A percentile compares a stretch with the other conserved stretches of the same genome.
Evolutionary conservation across 768 basidiomycete species (phyloP).

Genomic region (Mycena amicta): DNA sequence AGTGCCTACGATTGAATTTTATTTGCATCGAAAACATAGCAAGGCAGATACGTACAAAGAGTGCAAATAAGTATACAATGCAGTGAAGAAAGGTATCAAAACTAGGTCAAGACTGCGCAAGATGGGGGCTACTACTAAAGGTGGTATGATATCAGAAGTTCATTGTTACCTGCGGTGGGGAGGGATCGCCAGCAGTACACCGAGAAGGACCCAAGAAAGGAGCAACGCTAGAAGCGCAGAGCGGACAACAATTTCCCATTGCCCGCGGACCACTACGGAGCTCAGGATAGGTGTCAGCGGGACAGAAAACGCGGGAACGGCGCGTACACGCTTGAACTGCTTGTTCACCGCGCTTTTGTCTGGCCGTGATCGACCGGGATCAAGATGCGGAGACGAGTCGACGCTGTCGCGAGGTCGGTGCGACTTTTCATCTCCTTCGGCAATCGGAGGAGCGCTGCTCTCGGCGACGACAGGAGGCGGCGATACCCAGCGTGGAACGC

Average conservation of each 20-base stretch:
- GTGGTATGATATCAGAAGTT: not conserved
- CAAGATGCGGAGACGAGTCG: conserved; percentile 7
- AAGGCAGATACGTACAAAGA: not conserved
- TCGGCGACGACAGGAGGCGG: conserved; percentile 4
- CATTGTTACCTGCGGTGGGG: conserved; percentile 17
- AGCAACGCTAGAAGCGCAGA: conserved; percentile 53
- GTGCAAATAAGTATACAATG: not conserved
- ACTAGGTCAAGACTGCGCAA: not conserved
- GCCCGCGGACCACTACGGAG: conserved; percentile 72
- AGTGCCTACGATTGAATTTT: not conserved
- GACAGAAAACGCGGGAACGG: conserved; percentile 71
- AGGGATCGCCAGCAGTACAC: conserved; percentile 45
- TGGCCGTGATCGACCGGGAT: conserved; percentile 11
- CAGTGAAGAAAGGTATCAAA: not conserved
- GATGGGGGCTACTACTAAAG: not conserved
- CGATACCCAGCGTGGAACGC: conserved; percentile 30
- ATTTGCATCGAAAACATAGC: not conserved
- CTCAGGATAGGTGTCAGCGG: conserved; percentile 72
- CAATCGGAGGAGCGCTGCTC: too few relatives aligned
- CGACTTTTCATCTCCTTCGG: too few relatives aligned
- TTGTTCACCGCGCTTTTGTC: conserved; percentile 31
- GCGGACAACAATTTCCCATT: conserved; percentile 82
- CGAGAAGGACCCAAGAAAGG: conserved; percentile 43
- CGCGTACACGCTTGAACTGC: conserved; percentile 47
- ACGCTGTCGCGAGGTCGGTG: too few relatives aligned